Conservation (phyloP, 257 asterid species). For the Solanum appendiculatum region DNA sequence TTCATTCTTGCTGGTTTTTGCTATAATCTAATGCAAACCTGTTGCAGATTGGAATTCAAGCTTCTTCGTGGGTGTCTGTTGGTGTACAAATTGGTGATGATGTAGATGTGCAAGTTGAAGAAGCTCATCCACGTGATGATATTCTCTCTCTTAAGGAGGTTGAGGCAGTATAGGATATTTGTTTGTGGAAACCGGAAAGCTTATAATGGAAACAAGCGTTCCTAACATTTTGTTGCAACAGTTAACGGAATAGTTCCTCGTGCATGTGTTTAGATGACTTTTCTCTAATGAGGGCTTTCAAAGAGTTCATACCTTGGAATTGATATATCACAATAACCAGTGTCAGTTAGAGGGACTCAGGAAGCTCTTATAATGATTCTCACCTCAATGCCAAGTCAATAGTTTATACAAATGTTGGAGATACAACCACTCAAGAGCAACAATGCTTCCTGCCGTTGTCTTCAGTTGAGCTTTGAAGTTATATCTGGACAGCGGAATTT, state of each 20-base stretch:
- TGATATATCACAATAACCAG: neutral
- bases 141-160: constrained; percentile 60
- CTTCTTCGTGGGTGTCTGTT: constrained; percentile 64
- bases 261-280: neutral
- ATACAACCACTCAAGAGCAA: neutral
- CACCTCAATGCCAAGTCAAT: neutral
- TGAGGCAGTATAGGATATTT: neutral
- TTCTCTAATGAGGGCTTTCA: neutral
- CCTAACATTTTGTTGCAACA: neutral
- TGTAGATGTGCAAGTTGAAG: constrained; percentile 67
- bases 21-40: neutral
- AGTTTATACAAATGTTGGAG: neutral
- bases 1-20: neutral
- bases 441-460: neutral
- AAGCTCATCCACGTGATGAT: constrained; percentile 90
- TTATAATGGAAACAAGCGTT: neutral
- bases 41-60: constrained; percentile 78
- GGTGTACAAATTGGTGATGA: constrained; percentile 81
- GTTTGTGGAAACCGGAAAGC: neutral
- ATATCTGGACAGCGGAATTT: neutral
- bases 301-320: neutral
- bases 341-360: neutral
- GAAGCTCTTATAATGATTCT: neutral
- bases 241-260: neutral
- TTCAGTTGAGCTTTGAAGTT: neutral